phyloP scores from a whole-genome alignment of 73 alveolate genomes.

The Breviolum minutum region DNA sequence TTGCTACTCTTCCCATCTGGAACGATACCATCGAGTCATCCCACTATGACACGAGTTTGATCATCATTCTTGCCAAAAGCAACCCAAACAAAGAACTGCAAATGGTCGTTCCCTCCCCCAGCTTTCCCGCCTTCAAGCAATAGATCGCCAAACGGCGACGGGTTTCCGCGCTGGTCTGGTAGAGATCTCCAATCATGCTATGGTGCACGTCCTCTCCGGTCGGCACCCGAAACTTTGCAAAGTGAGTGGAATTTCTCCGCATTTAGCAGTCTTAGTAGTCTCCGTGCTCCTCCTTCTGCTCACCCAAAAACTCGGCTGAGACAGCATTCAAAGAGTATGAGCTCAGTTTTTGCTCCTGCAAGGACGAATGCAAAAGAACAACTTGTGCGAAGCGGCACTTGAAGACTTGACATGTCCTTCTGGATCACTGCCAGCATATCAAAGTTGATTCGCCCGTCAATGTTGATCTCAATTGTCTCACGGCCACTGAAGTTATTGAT shows the following conservation, averaged over 20 bases:
- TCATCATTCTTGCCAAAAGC: not conserved
- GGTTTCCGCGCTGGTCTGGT: conserved; percentile 97
- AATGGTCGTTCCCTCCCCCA: not conserved
- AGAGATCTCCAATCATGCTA: conserved; percentile 97
- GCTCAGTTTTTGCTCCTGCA: conserved; percentile 98
- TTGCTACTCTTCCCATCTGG: too few species aligned
- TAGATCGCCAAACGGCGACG: conserved; percentile 99
- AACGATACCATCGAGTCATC: too few species aligned
- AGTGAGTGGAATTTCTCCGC: too few species aligned
- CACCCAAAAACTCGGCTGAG: conserved; percentile 99
- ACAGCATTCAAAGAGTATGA: conserved; percentile 99
- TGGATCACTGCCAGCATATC: conserved; percentile 99
- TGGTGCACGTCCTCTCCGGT: conserved; percentile 91
- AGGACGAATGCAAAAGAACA: not conserved
- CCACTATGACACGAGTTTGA: too few species aligned
- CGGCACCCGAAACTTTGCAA: too few species aligned
- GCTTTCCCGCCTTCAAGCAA: conserved; percentile 98
- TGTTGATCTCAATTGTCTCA: conserved; percentile 82
- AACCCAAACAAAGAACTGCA: not conserved
- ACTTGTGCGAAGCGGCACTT: not conserved
- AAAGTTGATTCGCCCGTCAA: conserved; percentile 97
- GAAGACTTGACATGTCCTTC: conserved; percentile 96
- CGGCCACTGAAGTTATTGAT: conserved; percentile 89
- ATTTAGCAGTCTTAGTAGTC: too few species aligned
- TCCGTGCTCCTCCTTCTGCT: conserved; percentile 98